Percentiles rank a stretch among this genome's conserved stretches.
Evolutionary conservation across 305 asterid genomes (phyloP).

Genomic region (Coffea humblotiana): DNA sequence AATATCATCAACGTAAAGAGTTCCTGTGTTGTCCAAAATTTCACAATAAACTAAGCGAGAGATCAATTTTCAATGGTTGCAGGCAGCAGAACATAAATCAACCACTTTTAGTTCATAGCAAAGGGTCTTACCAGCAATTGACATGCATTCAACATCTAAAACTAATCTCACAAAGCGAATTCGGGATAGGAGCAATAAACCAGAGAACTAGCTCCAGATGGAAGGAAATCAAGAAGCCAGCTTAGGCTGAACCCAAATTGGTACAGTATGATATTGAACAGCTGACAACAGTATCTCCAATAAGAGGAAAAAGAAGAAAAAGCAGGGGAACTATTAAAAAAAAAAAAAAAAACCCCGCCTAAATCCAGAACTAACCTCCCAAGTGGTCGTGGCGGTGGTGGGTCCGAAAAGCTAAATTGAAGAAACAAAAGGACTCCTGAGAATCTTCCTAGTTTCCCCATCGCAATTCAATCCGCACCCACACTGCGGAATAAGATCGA

Average conservation of each 20-base stretch:
- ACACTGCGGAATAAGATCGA: slow-evolving; percentile 47
- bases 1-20: not conserved
- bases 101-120: not conserved
- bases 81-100: not conserved
- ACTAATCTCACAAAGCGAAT: not conserved
- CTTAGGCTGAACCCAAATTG: not conserved
- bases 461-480: slow-evolving; percentile 55
- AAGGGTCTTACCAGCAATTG: not conserved
- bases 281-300: not conserved
- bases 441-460: not conserved
- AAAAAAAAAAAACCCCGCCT: not conserved
- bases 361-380: not conserved
- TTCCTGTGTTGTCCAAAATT: not conserved
- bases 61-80: not conserved
- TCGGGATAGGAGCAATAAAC: not conserved
- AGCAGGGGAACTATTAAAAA: too few species aligned
- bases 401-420: slow-evolving; percentile 7
- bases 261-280: not conserved
- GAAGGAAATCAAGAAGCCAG: not conserved
- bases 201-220: not conserved
- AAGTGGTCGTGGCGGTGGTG: not conserved
- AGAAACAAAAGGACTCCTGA: slow-evolving; percentile 12
- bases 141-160: not conserved
- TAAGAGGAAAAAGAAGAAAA: not conserved
- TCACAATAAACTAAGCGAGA: not conserved